Evolutionary conservation across 495 filamentous ascomycete genomes (phyloP), one percentile per base, ranked within the genome.

Genomic region (Sabuloglossum arenarium): DNA sequence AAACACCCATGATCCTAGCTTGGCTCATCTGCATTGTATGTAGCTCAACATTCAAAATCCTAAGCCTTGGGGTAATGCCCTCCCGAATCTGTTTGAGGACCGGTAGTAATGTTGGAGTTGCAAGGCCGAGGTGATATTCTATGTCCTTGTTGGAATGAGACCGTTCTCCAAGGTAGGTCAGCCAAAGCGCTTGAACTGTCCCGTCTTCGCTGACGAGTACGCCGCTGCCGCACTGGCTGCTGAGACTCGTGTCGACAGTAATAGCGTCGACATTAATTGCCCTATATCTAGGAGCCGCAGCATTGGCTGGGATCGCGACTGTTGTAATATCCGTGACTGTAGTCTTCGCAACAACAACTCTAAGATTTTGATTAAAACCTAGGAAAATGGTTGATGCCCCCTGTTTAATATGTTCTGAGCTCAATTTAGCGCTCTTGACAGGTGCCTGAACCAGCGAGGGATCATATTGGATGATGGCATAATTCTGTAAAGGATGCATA

Each of bases 401-500:
- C 70, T 97, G 93, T 52, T 88, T 90, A 65, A 97, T 88, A 58
- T 76, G 76, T 56, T 88, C 76, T 16, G 73, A 77, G 62, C 88
- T 84, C 52, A 99, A 78, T 63, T 75, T 84, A 24, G 91, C 90
- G 61, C 82, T 89, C 68, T 93, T 74, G 23, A 99, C 87, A 5
- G 93, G 90, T 6, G 93, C 91, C 61, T 93, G 78, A 46, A 97
- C 93, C 0, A 99, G 78, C 32, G 75, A 80, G 1, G 93, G 85
- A 67, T 99, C 91, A 64, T 97, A 99, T 68, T 93, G 84, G 56
- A 99, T 77, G 62, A 99, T 83, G 59, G 82, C 83, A 69, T 96
- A 99, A 67, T 99, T 99, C 64, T 96, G 93, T 30, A 97, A 72
- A n/a, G 91, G 91, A 67, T 99, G 91, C 71, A 99, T 75, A 73